Evolutionary conservation across 129 eudicot genomes (phyloP).

Genomic region (Centella asiatica): DNA sequence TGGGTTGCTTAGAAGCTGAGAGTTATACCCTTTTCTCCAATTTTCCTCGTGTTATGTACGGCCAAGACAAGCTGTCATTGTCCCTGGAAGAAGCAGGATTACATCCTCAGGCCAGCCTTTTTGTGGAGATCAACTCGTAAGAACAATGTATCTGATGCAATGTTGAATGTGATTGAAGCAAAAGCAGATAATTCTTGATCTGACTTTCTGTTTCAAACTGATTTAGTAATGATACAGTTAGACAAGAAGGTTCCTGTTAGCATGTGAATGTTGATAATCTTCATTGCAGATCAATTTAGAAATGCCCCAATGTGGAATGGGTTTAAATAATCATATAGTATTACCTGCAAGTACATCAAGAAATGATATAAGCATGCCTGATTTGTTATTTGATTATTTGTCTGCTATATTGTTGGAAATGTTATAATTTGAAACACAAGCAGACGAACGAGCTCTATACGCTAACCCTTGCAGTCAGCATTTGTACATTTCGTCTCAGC

Average conservation of each 20-base stretch:
- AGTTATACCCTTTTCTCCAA: constrained; percentile 76
- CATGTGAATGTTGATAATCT: neutral
- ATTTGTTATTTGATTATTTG: neutral
- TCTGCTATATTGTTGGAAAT: neutral
- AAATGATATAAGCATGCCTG: neutral
- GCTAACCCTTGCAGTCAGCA: no score
- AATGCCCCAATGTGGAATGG: neutral
- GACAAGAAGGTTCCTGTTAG: neutral
- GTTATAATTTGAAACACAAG: no score
- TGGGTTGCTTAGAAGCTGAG: constrained; percentile 62
- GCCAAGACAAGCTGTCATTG: constrained; percentile 52
- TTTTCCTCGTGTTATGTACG: constrained; percentile 79
- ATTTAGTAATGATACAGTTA: constrained; percentile 2
- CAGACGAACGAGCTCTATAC: neutral
- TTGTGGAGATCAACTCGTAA: constrained; percentile 69
- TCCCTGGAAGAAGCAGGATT: constrained; percentile 72
- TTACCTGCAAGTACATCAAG: neutral
- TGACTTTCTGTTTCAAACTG: neutral
- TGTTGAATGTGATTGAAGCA: neutral
- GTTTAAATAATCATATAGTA: neutral
- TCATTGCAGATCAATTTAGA: neutral
- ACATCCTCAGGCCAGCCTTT: constrained; percentile 98
- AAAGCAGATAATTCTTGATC: neutral
- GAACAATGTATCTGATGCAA: neutral
- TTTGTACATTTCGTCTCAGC: neutral